These are phyloP conservation scores for Pestalotiopsis sp. DNA, from an alignment of 2,329 filamentous ascomycete genomes.

Conservation along the genomic window DNA sequence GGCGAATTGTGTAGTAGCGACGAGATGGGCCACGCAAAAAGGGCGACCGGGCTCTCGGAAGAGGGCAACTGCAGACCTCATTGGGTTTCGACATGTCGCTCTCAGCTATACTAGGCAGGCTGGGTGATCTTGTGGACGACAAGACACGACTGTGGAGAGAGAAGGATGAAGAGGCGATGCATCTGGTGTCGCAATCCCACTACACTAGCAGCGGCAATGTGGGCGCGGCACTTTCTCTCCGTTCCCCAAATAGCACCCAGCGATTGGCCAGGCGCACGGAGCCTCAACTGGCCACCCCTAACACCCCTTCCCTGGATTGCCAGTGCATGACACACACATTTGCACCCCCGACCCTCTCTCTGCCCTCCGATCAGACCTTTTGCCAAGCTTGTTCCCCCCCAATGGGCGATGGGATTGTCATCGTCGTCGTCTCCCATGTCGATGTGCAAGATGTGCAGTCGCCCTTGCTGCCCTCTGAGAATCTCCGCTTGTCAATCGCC, in stretches of 20 bases:
- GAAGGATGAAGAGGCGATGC: background rate
- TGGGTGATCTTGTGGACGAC: background rate
- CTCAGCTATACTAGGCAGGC: too few relatives aligned
- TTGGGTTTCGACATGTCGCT: background rate
- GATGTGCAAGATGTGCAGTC: too few relatives aligned
- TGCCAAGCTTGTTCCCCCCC: too few relatives aligned
- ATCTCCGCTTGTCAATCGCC: too few relatives aligned
- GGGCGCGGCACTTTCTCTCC: slow-evolving; percentile 5
- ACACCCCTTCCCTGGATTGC: background rate
- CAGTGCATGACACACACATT: background rate
- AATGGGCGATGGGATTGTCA: too few relatives aligned
- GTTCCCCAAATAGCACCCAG: slow-evolving; percentile 6
- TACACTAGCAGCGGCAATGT: background rate
- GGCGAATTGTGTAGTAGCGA: background rate
- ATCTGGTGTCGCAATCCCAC: slow-evolving; percentile 6
- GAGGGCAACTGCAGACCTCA: background rate
- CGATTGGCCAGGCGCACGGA: slow-evolving; percentile 4
- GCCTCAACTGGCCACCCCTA: background rate
- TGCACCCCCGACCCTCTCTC: background rate
- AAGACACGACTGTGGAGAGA: background rate
- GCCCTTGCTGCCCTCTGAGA: too few relatives aligned
- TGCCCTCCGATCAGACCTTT: background rate
- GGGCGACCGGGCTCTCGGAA: background rate
- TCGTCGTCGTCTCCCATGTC: too few relatives aligned
- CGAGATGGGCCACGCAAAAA: background rate